These are phyloP conservation scores for Tetracladium maxilliforme DNA, from an alignment of 2,329 filamentous ascomycete genomes.

Conservation along the genomic window DNA sequence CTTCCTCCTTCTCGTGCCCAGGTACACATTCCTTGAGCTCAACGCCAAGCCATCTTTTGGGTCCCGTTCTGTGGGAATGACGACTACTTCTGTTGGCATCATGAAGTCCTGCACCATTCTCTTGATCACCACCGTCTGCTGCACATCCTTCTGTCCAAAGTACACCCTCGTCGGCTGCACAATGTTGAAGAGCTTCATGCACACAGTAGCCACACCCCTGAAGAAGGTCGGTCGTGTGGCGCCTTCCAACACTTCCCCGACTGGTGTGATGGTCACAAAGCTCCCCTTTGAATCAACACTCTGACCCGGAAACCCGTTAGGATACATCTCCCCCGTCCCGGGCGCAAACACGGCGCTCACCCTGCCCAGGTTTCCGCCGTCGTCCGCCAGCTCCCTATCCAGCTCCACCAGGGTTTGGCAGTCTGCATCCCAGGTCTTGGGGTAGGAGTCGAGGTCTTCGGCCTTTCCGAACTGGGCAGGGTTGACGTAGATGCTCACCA, in stretches of 20 bases:
- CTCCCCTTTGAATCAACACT: constrained; percentile 65
- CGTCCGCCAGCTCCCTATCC: constrained; percentile 56
- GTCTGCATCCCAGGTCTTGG: constrained; percentile 77
- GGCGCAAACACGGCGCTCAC: constrained; percentile 81
- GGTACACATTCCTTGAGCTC: constrained; percentile 87
- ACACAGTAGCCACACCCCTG: constrained; percentile 87
- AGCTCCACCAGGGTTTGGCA: constrained; percentile 49
- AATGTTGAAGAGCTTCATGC: constrained; percentile 86
- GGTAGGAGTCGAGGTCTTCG: constrained; percentile 82
- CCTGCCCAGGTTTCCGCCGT: constrained; percentile 42
- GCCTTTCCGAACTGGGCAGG: constrained; percentile 86
- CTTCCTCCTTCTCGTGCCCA: constrained; percentile 58
- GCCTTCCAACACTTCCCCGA: constrained; percentile 72
- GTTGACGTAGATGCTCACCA: constrained; percentile 91
- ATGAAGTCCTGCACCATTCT: constrained; percentile 82
- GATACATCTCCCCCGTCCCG: constrained; percentile 74
- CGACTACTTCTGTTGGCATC: constrained; percentile 57
- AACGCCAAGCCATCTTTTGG: constrained; percentile 69
- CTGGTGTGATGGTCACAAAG: constrained; percentile 82
- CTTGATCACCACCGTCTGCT: constrained; percentile 84
- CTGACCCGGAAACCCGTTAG: constrained; percentile 58
- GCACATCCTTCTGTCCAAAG: constrained; percentile 96
- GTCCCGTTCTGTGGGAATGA: constrained; percentile 65
- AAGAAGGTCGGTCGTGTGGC: constrained; percentile 86
- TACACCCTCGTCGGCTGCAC: constrained; percentile 67